phyloP scores from a whole-genome alignment of 805 yeast genomes.

The Suhomyces faveliae region DNA sequence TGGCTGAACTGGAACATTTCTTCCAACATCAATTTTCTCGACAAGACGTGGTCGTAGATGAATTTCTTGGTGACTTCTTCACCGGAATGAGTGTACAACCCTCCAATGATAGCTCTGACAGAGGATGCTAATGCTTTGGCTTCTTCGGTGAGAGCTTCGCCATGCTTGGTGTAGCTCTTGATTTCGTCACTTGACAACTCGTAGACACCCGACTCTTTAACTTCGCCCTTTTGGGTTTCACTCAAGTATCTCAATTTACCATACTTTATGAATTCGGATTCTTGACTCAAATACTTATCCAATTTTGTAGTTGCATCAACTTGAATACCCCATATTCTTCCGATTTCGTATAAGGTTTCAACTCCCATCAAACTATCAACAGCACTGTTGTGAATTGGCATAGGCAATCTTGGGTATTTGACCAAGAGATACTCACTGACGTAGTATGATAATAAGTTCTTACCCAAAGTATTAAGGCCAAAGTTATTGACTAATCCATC shows the following conservation, averaged over 20 bases:
- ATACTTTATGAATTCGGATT: conserved; percentile 60
- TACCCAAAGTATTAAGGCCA: conserved; percentile 82
- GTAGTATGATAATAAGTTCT: conserved; percentile 69
- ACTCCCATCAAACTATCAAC: conserved; percentile 74
- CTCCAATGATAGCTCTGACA: conserved; percentile 82
- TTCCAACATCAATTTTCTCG: conserved; percentile 76
- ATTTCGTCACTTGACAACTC: conserved; percentile 33
- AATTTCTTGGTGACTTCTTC: conserved; percentile 63
- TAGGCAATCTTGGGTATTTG: conserved; percentile 88
- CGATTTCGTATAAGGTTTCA: conserved; percentile 62
- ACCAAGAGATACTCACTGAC: conserved; percentile 70
- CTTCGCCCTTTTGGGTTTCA: conserved; percentile 26
- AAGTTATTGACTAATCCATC: conserved; percentile 61
- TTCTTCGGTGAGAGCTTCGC: conserved; percentile 35
- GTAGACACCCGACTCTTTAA: conserved; percentile 51
- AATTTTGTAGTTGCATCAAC: conserved; percentile 62
- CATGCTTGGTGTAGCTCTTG: conserved; percentile 10
- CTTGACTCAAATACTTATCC: conserved; percentile 66
- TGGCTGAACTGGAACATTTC: conserved; percentile 76
- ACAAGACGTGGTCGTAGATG: conserved; percentile 69
- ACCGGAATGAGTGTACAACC: conserved; percentile 72
- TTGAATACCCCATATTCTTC: conserved; percentile 86
- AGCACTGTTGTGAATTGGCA: conserved; percentile 70
- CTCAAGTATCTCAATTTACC: conserved; percentile 64
- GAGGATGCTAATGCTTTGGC: conserved; percentile 58